A percentile compares a stretch with the other conserved stretches of the same genome.
Conservation (phyloP, 306 rosid species). For the Fragaria vesca region DNA sequence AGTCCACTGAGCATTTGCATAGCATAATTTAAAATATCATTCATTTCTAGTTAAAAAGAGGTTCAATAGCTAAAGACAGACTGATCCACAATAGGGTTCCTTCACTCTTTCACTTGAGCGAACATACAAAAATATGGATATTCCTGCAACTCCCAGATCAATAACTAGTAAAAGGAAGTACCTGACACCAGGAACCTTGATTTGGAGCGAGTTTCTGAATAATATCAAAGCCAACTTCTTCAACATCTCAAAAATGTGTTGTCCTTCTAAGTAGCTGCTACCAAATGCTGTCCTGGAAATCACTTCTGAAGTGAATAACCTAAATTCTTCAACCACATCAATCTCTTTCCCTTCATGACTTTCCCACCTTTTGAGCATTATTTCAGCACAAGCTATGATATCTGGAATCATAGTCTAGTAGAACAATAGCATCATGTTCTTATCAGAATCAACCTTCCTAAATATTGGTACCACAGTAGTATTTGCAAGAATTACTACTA, state of each 20-base stretch:
- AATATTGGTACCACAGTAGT: not conserved
- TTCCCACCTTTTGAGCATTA: slow-evolving; percentile 30
- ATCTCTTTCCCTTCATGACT: slow-evolving; percentile 25
- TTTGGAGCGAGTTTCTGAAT: slow-evolving; percentile 3
- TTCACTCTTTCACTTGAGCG: not conserved
- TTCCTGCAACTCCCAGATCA: not conserved
- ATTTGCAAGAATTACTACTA: not conserved
- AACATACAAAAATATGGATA: not conserved
- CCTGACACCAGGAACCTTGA: slow-evolving; percentile 28
- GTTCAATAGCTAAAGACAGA: not conserved
- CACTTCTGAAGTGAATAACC: slow-evolving; percentile 29
- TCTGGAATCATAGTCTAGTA: slow-evolving; percentile 28
- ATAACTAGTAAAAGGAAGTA: not conserved
- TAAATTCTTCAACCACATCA: slow-evolving; percentile 32
- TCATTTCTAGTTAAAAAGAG: not conserved
- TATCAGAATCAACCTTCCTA: not conserved
- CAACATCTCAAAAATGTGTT: slow-evolving; percentile 24
- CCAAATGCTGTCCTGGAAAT: slow-evolving; percentile 38
- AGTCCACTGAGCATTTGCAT: not conserved
- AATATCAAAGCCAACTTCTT: slow-evolving; percentile 13
- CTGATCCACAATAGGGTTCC: not conserved
- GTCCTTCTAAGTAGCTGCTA: slow-evolving; percentile 33
- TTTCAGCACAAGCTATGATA: slow-evolving; percentile 22
- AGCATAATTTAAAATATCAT: not conserved
- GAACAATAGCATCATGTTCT: not conserved